A percentile compares a stretch with the other conserved stretches of the same genome.
Evolutionary conservation across 306 rosid species (phyloP).

Genomic region (Ormosia semicastrata): DNA sequence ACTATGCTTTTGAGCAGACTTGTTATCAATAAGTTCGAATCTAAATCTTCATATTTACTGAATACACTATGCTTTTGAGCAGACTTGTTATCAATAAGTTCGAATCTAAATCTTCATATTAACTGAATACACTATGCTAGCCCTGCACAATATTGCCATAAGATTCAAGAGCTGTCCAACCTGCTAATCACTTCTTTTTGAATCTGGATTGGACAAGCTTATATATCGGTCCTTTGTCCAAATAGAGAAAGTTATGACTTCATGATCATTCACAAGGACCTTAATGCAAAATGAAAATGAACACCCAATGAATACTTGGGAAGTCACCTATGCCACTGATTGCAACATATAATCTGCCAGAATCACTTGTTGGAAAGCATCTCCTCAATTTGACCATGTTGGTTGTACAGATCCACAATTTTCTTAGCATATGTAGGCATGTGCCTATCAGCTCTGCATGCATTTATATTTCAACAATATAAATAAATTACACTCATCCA

Average conservation of each 20-base stretch:
- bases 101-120: background rate
- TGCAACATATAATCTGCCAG: background rate
- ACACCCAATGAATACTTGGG: background rate
- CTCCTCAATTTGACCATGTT: constrained; percentile 79
- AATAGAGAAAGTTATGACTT: background rate
- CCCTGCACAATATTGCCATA: background rate
- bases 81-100: background rate
- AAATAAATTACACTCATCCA: constrained; percentile 3
- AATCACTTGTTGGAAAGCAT: constrained; percentile 60
- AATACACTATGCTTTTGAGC: background rate
- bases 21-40: background rate
- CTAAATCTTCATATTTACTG: background rate
- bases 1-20: background rate
- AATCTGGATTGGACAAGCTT: background rate
- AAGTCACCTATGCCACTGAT: constrained; percentile 15
- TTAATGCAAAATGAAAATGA: background rate
- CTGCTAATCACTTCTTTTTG: background rate
- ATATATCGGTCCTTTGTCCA: background rate
- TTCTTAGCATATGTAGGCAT: constrained; percentile 87
- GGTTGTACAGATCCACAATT: constrained; percentile 81
- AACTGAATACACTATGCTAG: background rate
- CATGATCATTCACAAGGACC: constrained; percentile 11
- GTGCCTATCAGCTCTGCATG: constrained; percentile 85
- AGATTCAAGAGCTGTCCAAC: background rate
- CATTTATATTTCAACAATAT: constrained; percentile 16